Evolutionary conservation across 768 basidiomycete genomes (phyloP), one percentile per base, ranked within the genome.

Genomic region (Hysterangium stoloniferum): DNA sequence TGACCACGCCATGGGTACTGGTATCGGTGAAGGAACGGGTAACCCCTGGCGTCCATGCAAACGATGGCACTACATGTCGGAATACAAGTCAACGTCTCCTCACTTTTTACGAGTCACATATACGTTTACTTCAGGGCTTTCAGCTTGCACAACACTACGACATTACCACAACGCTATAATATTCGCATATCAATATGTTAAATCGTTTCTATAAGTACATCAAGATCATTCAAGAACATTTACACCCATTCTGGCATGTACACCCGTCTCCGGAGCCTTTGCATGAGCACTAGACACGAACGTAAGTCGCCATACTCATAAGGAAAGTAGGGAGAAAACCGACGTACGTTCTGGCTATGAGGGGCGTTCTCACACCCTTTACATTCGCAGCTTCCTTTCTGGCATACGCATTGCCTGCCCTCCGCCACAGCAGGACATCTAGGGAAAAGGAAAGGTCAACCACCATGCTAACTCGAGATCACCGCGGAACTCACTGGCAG

Each of bases 401-500:
- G 1, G 25, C 49, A 51, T 13, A 29, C 32, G 49, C 49, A 51
- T 17, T 37, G 31, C 22, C 43, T 51, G 11, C 49, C n/a, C n/a
- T n/a, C n/a, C n/a, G n/a, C 49, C 2, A 32, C 49, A 40, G 27
- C 28, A 17, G 49, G 38, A 20, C 49, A 51, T 37, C 49, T 51
- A 20, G 13, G 6, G 17, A 35, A 36, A 7, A 37, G 15, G 15
- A 25, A 17, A 22, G 13, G 29, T 36, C 4, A 12, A 34, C 17
- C 32, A n/a, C n/a, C n/a, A n/a, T n/a, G n/a, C n/a, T n/a, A n/a
- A n/a, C n/a, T n/a, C n/a, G n/a, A n/a, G n/a, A n/a, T n/a, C n/a
- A n/a, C n/a, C n/a, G n/a, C n/a, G n/a, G n/a, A n/a, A 51, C 48
- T 40, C 37, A 51, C 49, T 51, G 37, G 49, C 49, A 51, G 20